Percentiles rank a stretch among this genome's conserved stretches.
Evolutionary conservation across 805 yeast genomes (phyloP).

Genomic region (Candida vaughaniae): DNA sequence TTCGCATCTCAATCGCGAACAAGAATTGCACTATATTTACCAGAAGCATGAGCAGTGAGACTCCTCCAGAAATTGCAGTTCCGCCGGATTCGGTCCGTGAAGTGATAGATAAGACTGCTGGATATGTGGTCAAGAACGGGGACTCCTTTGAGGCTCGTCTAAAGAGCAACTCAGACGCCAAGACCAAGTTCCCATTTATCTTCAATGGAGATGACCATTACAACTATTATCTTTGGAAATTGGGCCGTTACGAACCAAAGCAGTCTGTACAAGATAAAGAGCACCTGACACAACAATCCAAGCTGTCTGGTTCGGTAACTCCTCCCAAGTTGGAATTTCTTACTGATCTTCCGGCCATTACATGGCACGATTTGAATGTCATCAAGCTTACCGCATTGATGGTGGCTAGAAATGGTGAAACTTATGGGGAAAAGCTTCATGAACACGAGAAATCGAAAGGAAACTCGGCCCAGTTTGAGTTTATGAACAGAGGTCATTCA

Average conservation of each 20-base stretch:
- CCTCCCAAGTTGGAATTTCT: slow-evolving; percentile 26
- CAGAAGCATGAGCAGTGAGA: too few species aligned
- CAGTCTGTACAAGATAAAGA: slow-evolving; percentile 1
- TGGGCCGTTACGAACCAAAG: slow-evolving; percentile 19
- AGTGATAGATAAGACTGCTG: slow-evolving; percentile 69
- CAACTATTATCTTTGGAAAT: slow-evolving; percentile 52
- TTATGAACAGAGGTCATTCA: slow-evolving; percentile 60
- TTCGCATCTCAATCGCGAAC: too few species aligned
- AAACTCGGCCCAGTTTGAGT: slow-evolving; percentile 61
- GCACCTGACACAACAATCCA: background rate
- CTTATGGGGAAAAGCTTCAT: slow-evolving; percentile 31
- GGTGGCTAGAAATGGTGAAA: slow-evolving; percentile 58
- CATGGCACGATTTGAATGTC: slow-evolving; percentile 63
- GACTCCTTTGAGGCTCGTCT: slow-evolving; percentile 60
- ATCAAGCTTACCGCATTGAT: slow-evolving; percentile 72
- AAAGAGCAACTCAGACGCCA: slow-evolving; percentile 39
- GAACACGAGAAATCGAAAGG: slow-evolving; percentile 37
- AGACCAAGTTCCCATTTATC: slow-evolving; percentile 65
- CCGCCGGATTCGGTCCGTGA: slow-evolving; percentile 55
- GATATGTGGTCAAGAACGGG: slow-evolving; percentile 70
- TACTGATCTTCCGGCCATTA: slow-evolving; percentile 38
- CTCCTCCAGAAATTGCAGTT: slow-evolving; percentile 9
- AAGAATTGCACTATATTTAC: too few species aligned
- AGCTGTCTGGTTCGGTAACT: background rate
- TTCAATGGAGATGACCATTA: slow-evolving; percentile 52